Base-by-base conservation (phyloP, 2,329 filamentous ascomycete species). In the Fusarium dlaminii region DNA sequence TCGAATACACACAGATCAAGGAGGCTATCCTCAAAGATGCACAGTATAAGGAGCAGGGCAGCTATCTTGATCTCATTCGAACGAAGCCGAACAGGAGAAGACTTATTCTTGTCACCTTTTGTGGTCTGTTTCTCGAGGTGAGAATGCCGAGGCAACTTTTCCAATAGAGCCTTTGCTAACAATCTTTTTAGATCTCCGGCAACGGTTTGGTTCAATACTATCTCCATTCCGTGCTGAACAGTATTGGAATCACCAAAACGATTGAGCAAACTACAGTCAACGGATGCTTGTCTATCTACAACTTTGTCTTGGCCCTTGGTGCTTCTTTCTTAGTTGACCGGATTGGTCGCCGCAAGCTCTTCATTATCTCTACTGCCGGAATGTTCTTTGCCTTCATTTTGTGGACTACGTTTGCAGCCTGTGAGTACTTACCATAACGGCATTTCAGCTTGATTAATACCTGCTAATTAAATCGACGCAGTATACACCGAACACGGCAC, bases 191-290 rank as follows among this genome's bases (percentile, higher is more conserved):
- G 51, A 55, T 55, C 8, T 55, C 51, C 4, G 51, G 51, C 10
- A 55, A 55, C 14, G 51, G 51, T 1, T 22, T 55, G 5, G 51
- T 39, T 18, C 51, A 55, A 18, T 84, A 83, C 58, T 83, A 83
- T 61, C 78, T 84, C 5, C 80, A 82, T 8, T 76, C 80, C 2
- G 82, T 84, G 74, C 76, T 84, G 10, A 77, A 80, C 14, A 79
- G 80, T 10, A 77, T 84, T 20, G 82, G 82, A 2, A 81, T 84
- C 20, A 82, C 78, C 12, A 79, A 81, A n/a, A 81, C 80, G 5
- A 78, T 82, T 40, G 82, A 82, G 2, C 82, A 83, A 22, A 73
- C 67, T 3, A 68, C 64, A 20, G 73, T 74, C n/a, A 73, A 51
- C 29, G 72, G 67, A 7, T 60, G 72, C 62, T 66, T 84, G 20